These are phyloP conservation scores for Parasarocladium wereldwijsianum DNA, from an alignment of 2,329 filamentous ascomycete species.

Conservation along the genomic window DNA sequence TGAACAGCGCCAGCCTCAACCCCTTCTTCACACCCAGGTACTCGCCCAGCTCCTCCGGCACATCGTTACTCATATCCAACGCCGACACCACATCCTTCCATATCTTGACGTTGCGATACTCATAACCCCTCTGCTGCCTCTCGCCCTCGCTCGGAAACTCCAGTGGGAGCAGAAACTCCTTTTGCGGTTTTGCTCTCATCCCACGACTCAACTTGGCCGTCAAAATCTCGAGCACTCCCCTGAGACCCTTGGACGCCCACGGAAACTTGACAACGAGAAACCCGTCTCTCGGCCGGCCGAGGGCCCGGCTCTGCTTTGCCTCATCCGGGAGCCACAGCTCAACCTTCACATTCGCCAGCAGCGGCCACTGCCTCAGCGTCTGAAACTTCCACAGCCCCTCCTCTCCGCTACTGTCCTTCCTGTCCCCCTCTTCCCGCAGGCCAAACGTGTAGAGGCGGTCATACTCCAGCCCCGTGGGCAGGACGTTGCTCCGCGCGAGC, in stretches of 20 bases:
- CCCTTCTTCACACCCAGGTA: conserved; percentile 54
- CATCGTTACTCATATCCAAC: conserved; percentile 41
- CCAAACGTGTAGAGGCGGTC: conserved; percentile 78
- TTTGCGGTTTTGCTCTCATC: conserved; percentile 36
- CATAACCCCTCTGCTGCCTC: conserved; percentile 43
- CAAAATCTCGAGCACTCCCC: conserved; percentile 27
- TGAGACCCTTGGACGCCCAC: conserved; percentile 34
- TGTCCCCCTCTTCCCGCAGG: conserved; percentile 31
- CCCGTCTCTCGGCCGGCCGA: conserved; percentile 35
- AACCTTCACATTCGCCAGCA: conserved; percentile 53
- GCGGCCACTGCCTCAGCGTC: conserved; percentile 54
- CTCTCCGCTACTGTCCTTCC: conserved; percentile 20
- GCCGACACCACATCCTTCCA: conserved; percentile 44
- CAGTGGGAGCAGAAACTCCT: conserved; percentile 53
- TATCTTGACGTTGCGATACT: conserved; percentile 44
- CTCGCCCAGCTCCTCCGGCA: conserved; percentile 45
- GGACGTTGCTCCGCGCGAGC: conserved; percentile 46
- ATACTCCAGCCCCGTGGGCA: conserved; percentile 57
- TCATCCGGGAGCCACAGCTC: conserved; percentile 57
- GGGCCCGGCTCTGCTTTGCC: conserved; percentile 33
- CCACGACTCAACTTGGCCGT: conserved; percentile 37
- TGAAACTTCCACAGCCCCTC: conserved; percentile 51
- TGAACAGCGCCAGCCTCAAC: conserved; percentile 47
- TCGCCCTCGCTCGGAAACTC: conserved; percentile 42
- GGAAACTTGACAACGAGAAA: conserved; percentile 55